Conservation (phyloP, 1,284 basidiomycete species). For the Microbotryum saponariae region DNA sequence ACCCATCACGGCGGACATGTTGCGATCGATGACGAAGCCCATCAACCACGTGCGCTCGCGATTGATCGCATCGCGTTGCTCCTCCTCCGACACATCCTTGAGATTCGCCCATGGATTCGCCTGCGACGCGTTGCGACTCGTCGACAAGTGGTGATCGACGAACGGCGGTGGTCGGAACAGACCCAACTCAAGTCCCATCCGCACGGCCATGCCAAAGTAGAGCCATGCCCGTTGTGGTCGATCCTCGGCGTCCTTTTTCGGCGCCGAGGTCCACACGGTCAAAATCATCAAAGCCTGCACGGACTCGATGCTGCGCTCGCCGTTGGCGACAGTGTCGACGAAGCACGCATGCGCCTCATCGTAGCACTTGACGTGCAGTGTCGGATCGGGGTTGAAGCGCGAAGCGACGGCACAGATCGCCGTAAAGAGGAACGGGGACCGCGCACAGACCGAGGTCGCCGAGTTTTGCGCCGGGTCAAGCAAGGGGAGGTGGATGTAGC, state of each 20-base stretch:
- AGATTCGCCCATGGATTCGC: conserved; percentile 21
- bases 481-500: conserved; percentile 23
- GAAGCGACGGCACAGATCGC: conserved; percentile 25
- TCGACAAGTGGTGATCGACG: conserved; percentile 17
- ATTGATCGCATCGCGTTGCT: conserved; percentile 24
- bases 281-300: conserved; percentile 22
- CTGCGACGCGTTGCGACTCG: conserved; percentile 8
- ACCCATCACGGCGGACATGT: conserved; percentile 27
- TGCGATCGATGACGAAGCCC: conserved; percentile 26
- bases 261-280: conserved; percentile 23
- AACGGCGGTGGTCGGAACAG: conserved; percentile 20
- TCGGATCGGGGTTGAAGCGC: conserved; percentile 21
- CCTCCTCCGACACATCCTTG: conserved; percentile 15
- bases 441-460: conserved; percentile 16
- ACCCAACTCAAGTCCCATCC: conserved; percentile 23
- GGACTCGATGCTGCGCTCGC: conserved; percentile 16
- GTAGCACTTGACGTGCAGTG: conserved; percentile 22
- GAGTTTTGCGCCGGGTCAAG: conserved; percentile 22
- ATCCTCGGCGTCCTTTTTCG: conserved; percentile 18
- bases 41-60: conserved; percentile 27
- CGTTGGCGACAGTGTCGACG: conserved; percentile 19
- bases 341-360: conserved; percentile 25
- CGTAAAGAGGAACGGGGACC: conserved; percentile 26
- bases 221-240: conserved; percentile 28
- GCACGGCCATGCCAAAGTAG: conserved; percentile 25